phyloP scores from a whole-genome alignment of 2,329 filamentous ascomycete genomes.

The Hymenoscyphus albidus region DNA sequence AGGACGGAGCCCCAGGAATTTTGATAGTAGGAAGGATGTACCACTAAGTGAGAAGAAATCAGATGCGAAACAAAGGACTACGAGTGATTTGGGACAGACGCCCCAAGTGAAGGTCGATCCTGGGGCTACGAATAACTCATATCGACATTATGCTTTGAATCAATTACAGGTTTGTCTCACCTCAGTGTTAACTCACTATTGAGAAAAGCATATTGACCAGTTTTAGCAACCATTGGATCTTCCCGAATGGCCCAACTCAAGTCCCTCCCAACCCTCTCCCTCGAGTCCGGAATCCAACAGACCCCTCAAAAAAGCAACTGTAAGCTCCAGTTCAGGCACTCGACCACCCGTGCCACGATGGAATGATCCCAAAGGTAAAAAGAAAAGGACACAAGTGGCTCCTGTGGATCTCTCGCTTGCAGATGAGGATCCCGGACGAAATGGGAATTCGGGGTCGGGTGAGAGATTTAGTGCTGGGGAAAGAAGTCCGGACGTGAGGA shows the following conservation, averaged over 20 bases:
- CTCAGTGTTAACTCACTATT: neutral
- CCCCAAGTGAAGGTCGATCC: constrained; percentile 31
- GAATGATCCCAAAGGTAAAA: constrained; percentile 22
- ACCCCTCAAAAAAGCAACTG: constrained; percentile 23
- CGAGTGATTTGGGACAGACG: constrained; percentile 23
- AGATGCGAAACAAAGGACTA: constrained; percentile 29
- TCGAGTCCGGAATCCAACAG: constrained; percentile 18
- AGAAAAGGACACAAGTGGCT: constrained; percentile 13
- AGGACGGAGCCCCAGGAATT: constrained; percentile 88
- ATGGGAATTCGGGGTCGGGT: constrained; percentile 4
- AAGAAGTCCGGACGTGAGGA: constrained; percentile 33
- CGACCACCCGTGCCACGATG: constrained; percentile 36
- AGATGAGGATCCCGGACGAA: constrained; percentile 28
- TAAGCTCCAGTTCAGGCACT: constrained; percentile 10
- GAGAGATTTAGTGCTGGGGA: constrained; percentile 32
- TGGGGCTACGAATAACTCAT: constrained; percentile 21
- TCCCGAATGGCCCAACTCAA: constrained; percentile 27
- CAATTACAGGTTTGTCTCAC: constrained; percentile 26
- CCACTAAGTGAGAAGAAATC: constrained; percentile 48
- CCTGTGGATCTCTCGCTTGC: constrained; percentile 33
- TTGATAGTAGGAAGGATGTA: constrained; percentile 84
- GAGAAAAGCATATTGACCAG: neutral
- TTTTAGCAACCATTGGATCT: constrained; percentile 29
- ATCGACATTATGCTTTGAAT: constrained; percentile 31
- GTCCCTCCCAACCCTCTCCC: constrained; percentile 11